Percentiles rank a stretch among this genome's conserved stretches.
These are phyloP conservation scores for Ambrosia trifida DNA, from an alignment of 129 eudicot species.

Conservation along the genomic window DNA sequence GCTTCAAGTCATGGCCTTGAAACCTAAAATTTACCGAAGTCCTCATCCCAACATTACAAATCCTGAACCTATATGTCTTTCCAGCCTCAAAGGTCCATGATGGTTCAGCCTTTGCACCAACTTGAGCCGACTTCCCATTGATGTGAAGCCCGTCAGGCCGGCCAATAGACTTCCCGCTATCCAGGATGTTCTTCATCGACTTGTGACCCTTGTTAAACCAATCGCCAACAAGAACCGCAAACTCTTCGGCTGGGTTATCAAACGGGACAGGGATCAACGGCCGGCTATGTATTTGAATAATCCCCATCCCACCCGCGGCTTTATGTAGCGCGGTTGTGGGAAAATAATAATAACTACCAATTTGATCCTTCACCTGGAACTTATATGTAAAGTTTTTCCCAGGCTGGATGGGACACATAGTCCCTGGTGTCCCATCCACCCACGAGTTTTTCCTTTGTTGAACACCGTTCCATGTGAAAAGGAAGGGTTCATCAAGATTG, in stretches of 20 bases:
- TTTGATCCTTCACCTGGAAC: constrained; percentile 95
- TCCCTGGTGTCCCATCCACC: constrained; percentile 85
- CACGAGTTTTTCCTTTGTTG: constrained; percentile 88
- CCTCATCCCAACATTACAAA: constrained; percentile 74
- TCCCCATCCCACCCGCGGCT: constrained; percentile 77
- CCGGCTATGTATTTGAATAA: constrained; percentile 60
- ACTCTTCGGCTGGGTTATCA: constrained; percentile 66
- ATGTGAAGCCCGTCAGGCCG: constrained; percentile 73
- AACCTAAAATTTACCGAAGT: constrained; percentile 70
- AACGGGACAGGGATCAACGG: constrained; percentile 73
- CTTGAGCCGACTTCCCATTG: constrained; percentile 61
- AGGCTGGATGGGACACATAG: constrained; percentile 89
- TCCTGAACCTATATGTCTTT: constrained; percentile 71
- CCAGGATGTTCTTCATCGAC: constrained; percentile 49
- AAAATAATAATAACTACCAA: constrained; percentile 70
- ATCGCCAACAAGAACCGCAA: constrained; percentile 63
- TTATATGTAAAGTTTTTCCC: constrained; percentile 72
- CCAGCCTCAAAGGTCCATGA: constrained; percentile 62
- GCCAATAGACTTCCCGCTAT: constrained; percentile 62
- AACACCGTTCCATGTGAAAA: constrained; percentile 70
- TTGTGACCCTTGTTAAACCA: constrained; percentile 84
- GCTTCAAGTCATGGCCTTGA: constrained; percentile 76
- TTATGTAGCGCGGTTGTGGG: constrained; percentile 59
- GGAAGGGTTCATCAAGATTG: constrained; percentile 74
- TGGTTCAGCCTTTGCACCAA: constrained; percentile 46